A percentile compares a stretch with the other conserved stretches of the same genome.
Conservation (phyloP, 2,329 filamentous ascomycete genomes). For the Cytospora leucostoma region DNA sequence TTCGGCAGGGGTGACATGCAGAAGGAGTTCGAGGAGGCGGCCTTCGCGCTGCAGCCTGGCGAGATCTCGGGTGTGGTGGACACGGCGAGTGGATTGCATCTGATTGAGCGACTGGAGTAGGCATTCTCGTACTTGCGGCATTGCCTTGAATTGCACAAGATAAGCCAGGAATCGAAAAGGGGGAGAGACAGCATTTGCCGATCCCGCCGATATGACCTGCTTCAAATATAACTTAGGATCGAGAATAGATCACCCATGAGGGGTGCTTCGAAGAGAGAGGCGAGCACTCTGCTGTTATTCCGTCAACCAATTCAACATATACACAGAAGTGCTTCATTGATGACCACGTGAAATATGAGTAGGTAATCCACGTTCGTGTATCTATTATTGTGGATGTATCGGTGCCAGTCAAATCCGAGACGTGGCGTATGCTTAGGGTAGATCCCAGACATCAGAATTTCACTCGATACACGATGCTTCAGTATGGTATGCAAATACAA, state of each 20-base stretch:
- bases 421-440: too few species aligned
- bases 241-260: neutral
- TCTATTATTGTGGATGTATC: too few species aligned
- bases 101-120: slow-evolving; percentile 80
- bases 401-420: too few species aligned
- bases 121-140: neutral
- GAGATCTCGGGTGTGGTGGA: slow-evolving; percentile 86
- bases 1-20: slow-evolving; percentile 97
- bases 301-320: slow-evolving; percentile 30
- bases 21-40: slow-evolving; percentile 95
- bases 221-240: neutral
- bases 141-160: neutral
- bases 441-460: too few species aligned
- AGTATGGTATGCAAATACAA: too few species aligned
- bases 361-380: neutral
- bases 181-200: neutral
- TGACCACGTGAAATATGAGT: neutral
- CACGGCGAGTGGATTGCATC: slow-evolving; percentile 89
- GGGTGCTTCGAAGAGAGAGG: slow-evolving; percentile 67
- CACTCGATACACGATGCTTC: too few species aligned
- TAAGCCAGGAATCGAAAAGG: neutral
- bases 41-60: slow-evolving; percentile 84
- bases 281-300: slow-evolving; percentile 28
- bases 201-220: neutral
- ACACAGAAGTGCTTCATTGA: neutral